phyloP scores from a whole-genome alignment of 257 asterid species.

The Primulina eburnea region DNA sequence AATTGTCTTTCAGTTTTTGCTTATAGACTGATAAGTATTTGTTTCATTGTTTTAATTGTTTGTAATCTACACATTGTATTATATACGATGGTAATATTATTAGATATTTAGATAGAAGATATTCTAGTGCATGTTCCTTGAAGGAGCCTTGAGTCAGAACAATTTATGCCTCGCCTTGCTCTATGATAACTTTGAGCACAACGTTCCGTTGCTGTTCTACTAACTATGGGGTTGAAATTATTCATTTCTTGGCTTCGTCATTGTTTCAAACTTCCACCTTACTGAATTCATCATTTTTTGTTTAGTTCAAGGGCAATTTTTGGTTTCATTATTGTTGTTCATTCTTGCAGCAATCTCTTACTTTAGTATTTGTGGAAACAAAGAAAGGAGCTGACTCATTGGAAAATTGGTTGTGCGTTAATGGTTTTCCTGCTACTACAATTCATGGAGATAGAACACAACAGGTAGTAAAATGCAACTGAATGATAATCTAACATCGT shows the following conservation, averaged over 20 bases:
- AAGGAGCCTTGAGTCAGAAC: not conserved
- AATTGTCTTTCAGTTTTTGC: not conserved
- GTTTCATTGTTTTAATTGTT: too few species aligned
- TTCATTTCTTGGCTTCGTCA: not conserved
- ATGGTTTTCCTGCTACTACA: slow-evolving; percentile 82
- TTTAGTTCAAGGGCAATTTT: not conserved
- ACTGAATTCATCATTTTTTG: slow-evolving; percentile 1
- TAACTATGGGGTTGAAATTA: not conserved
- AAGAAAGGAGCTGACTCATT: slow-evolving; percentile 88
- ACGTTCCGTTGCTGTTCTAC: not conserved
- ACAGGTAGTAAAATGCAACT: slow-evolving; percentile 44
- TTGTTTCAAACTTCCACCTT: not conserved
- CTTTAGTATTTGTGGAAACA: slow-evolving; percentile 85
- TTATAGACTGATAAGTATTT: not conserved
- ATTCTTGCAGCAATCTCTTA: slow-evolving; percentile 63
- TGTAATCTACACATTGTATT: not conserved
- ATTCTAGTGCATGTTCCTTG: not conserved
- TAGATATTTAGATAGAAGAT: not conserved
- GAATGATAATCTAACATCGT: not conserved
- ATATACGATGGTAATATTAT: too few species aligned
- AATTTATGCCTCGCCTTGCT: not conserved
- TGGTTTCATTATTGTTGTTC: slow-evolving; percentile 19
- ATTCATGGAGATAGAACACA: slow-evolving; percentile 91
- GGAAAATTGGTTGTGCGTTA: slow-evolving; percentile 62
- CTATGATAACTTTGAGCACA: not conserved